A percentile compares a stretch with the other conserved stretches of the same genome.
Evolutionary conservation across 805 yeast genomes (phyloP).

Genomic region (Kuraishia capsulata): DNA sequence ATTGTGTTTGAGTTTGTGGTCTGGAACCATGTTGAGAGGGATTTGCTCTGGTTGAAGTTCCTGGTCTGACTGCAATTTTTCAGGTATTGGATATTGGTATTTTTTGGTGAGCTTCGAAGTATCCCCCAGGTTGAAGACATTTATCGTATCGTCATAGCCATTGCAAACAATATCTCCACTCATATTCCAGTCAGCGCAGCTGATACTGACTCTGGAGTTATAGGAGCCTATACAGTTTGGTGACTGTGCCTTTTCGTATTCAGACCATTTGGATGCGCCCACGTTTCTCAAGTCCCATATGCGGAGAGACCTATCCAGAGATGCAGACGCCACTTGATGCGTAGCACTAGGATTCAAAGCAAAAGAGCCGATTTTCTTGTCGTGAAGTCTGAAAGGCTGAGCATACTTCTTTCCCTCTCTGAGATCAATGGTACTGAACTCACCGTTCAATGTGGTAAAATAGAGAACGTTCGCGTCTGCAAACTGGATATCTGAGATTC

Average conservation of each 20-base stretch:
- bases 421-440: slow-evolving; percentile 65
- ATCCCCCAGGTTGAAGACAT: slow-evolving; percentile 51
- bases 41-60: slow-evolving; percentile 12
- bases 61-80: slow-evolving; percentile 9
- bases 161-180: slow-evolving; percentile 73
- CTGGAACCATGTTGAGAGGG: slow-evolving; percentile 44
- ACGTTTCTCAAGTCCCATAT: slow-evolving; percentile 77
- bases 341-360: slow-evolving; percentile 60
- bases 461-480: slow-evolving; percentile 51
- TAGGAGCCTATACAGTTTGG: slow-evolving; percentile 53
- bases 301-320: slow-evolving; percentile 76
- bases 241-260: slow-evolving; percentile 34
- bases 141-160: slow-evolving; percentile 84
- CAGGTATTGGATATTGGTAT: slow-evolving; percentile 10
- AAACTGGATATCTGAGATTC: slow-evolving; percentile 68
- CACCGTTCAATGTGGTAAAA: slow-evolving; percentile 74
- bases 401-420: slow-evolving; percentile 25
- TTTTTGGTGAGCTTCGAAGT: slow-evolving; percentile 17
- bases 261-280: slow-evolving; percentile 45
- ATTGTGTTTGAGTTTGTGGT: slow-evolving; percentile 66
- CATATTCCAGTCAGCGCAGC: slow-evolving; percentile 76
- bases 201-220: slow-evolving; percentile 69
- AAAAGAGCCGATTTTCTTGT: slow-evolving; percentile 90
- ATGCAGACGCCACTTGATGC: slow-evolving; percentile 74
- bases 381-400: slow-evolving; percentile 47